Evolutionary conservation across 768 basidiomycete species (phyloP).

Genomic region (Termitomyces sp.): DNA sequence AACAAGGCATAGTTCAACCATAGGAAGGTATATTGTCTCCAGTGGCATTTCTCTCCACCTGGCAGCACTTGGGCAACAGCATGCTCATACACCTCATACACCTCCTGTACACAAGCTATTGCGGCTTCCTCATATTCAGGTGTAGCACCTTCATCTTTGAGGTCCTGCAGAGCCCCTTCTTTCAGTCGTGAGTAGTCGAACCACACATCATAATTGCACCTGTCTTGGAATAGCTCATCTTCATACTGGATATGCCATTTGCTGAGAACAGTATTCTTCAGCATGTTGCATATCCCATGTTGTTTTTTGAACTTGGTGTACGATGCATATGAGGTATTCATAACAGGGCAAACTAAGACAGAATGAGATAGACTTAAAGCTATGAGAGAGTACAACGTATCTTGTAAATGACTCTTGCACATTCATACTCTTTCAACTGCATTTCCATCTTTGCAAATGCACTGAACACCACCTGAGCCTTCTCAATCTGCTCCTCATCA

Average conservation of each 20-base stretch:
- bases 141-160: slow-evolving; percentile 76
- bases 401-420: slow-evolving; percentile 96
- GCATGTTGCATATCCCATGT: slow-evolving; percentile 86
- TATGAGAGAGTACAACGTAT: slow-evolving; percentile 44
- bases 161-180: slow-evolving; percentile 77
- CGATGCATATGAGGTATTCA: slow-evolving; percentile 85
- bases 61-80: no score
- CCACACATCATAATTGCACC: slow-evolving; percentile 96
- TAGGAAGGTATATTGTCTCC: no score
- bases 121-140: no score
- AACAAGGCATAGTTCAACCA: no score
- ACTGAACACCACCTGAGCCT: slow-evolving; percentile 90
- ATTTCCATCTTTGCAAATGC: slow-evolving; percentile 98
- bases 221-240: slow-evolving; percentile 88
- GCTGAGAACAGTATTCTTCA: slow-evolving; percentile 88
- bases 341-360: slow-evolving; percentile 84
- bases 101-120: no score
- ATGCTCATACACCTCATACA: no score
- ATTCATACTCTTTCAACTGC: slow-evolving; percentile 91
- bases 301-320: slow-evolving; percentile 99
- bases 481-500: slow-evolving; percentile 87
- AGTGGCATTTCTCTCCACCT: no score
- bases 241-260: slow-evolving; percentile 97
- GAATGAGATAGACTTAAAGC: background rate
- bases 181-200: slow-evolving; percentile 96